A percentile compares a stretch with the other conserved stretches of the same genome.
Evolutionary conservation across 306 rosid genomes (phyloP).

Genomic region (Malus fusca): DNA sequence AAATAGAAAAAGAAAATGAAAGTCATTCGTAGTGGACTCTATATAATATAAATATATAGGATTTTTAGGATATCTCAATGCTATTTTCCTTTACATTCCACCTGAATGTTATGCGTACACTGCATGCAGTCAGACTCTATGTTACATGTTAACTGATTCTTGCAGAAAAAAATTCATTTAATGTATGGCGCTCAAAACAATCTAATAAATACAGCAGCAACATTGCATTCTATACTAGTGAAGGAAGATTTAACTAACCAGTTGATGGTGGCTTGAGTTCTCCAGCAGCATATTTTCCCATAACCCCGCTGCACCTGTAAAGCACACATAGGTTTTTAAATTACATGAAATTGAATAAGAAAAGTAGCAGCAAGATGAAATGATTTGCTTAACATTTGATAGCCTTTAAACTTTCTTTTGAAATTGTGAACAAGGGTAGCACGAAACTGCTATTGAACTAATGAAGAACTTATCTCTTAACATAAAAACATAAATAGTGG

Average conservation of each 20-base stretch:
- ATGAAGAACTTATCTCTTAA: not conserved
- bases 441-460: not conserved
- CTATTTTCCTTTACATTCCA: not conserved
- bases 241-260: constrained; percentile 37
- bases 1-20: constrained; percentile 12
- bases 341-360: constrained; percentile 2
- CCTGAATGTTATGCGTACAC: not conserved
- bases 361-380: not conserved
- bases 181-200: not conserved
- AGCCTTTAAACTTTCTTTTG: not conserved
- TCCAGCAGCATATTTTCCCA: constrained; percentile 99
- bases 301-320: constrained; percentile 97
- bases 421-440: not conserved
- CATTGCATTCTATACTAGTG: not conserved
- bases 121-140: not conserved
- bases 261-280: constrained; percentile 88
- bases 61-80: not conserved
- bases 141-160: not conserved
- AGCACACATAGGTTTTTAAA: constrained; percentile 4
- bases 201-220: not conserved
- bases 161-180: not conserved
- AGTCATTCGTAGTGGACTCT: not conserved
- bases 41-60: not conserved
- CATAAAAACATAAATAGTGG: not conserved
- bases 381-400: not conserved